phyloP scores from a whole-genome alignment of 495 filamentous ascomycete genomes.

The Arthonia radiata region DNA sequence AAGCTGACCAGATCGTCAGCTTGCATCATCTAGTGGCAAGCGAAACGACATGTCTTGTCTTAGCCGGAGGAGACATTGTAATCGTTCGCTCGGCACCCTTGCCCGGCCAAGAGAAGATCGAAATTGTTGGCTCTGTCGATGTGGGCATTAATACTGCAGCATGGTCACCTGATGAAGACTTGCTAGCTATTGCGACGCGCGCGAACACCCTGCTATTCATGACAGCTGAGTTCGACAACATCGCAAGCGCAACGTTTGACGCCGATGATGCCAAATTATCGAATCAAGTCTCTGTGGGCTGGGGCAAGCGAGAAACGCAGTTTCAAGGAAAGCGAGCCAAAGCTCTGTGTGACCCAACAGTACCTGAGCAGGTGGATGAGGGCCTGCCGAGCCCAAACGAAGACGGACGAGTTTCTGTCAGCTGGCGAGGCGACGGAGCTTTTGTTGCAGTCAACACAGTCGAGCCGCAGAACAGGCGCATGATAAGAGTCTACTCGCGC shows the following conservation, averaged over 20 bases:
- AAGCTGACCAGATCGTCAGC: constrained; percentile 43
- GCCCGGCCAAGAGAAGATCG: constrained; percentile 49
- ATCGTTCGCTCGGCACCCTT: constrained; percentile 53
- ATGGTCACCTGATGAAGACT: constrained; percentile 90
- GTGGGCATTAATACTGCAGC: constrained; percentile 69
- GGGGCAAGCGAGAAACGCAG: constrained; percentile 95
- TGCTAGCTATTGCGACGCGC: constrained; percentile 57
- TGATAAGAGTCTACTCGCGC: constrained; percentile 69
- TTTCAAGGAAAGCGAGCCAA: constrained; percentile 87
- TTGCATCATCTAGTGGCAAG: constrained; percentile 71
- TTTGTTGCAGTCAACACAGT: constrained; percentile 69
- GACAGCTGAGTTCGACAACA: constrained; percentile 72
- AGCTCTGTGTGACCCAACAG: constrained; percentile 72
- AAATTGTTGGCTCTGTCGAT: constrained; percentile 83
- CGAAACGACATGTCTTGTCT: constrained; percentile 46
- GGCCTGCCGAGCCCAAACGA: constrained; percentile 51
- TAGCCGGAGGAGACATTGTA: constrained; percentile 81
- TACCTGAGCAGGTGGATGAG: constrained; percentile 79
- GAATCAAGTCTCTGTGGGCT: constrained; percentile 90
- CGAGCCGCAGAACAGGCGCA: constrained; percentile 38
- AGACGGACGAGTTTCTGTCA: constrained; percentile 43
- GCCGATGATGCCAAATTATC: constrained; percentile 62
- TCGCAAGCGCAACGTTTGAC: constrained; percentile 43
- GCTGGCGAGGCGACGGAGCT: constrained; percentile 84
- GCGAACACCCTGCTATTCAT: constrained; percentile 69